These are phyloP conservation scores for Irpex sp. DNA, from an alignment of 1,284 basidiomycete genomes.

Conservation along the genomic window DNA sequence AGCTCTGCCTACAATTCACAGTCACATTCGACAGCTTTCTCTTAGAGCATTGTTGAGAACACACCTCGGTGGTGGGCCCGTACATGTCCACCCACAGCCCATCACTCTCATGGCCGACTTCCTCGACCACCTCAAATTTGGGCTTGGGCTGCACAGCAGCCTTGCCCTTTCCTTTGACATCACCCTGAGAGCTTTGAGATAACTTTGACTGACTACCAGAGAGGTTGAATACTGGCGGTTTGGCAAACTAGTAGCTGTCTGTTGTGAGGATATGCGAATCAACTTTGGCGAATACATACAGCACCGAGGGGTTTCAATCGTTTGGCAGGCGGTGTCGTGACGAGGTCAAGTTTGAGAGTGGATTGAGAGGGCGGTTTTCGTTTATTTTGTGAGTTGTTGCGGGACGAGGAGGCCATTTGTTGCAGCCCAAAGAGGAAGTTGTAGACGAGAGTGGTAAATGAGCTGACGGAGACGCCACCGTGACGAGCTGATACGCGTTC, in stretches of 20 bases:
- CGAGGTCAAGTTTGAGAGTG: conserved; percentile 14
- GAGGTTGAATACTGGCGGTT: conserved; percentile 33
- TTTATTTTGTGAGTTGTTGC: neutral
- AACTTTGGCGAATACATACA: conserved; percentile 27
- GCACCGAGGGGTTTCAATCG: conserved; percentile 45
- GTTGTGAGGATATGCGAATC: conserved; percentile 4
- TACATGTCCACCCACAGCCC: conserved; percentile 78
- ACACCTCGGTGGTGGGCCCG: conserved; percentile 64
- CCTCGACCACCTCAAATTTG: neutral
- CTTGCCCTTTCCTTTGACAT: conserved; percentile 44
- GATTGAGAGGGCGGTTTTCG: neutral
- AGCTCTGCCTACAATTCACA: conserved; percentile 59
- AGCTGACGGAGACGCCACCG: too few species aligned
- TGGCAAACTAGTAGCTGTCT: conserved; percentile 28
- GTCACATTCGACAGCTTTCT: neutral
- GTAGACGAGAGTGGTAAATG: too few species aligned
- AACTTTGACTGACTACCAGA: conserved; percentile 15
- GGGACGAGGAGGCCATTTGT: too few species aligned
- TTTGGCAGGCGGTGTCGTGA: conserved; percentile 22
- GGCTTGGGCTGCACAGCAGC: conserved; percentile 6
- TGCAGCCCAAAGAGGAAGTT: too few species aligned
- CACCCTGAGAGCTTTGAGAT: conserved; percentile 2
- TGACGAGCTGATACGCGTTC: too few species aligned
- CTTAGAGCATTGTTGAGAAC: conserved; percentile 9
- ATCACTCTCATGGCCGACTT: conserved; percentile 32